Conservation (phyloP, 352 stramenopile species). For the Elongisporangium anandrum region DNA sequence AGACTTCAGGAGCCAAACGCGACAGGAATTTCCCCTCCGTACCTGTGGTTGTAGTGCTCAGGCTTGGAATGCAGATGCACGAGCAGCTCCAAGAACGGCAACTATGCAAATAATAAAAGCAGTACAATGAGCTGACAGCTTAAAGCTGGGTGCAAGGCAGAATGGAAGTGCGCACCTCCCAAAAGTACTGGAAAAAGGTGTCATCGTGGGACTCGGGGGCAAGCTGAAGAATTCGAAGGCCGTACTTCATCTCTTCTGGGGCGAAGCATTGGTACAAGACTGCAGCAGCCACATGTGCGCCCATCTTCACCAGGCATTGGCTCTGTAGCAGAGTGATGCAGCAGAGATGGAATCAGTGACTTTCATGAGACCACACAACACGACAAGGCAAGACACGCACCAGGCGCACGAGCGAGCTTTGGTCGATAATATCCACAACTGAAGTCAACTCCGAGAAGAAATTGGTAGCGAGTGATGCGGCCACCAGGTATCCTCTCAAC, state of each 20-base stretch:
- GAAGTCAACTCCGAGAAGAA: slow-evolving; percentile 71
- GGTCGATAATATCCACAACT: slow-evolving; percentile 77
- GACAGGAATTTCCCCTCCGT: slow-evolving; percentile 3
- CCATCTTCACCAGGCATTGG: slow-evolving; percentile 79
- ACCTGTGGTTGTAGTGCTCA: slow-evolving; percentile 72
- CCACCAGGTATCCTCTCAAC: slow-evolving; percentile 68
- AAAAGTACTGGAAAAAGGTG: slow-evolving; percentile 85
- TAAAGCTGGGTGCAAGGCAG: background rate
- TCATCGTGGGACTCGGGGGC: slow-evolving; percentile 68
- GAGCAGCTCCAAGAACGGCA: slow-evolving; percentile 78
- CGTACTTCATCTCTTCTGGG: slow-evolving; percentile 76
- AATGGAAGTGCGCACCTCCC: slow-evolving; percentile 60
- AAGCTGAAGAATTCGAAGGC: slow-evolving; percentile 70
- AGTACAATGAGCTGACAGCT: slow-evolving; percentile 1
- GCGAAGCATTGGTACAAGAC: slow-evolving; percentile 84
- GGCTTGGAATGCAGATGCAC: slow-evolving; percentile 71
- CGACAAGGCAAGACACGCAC: slow-evolving; percentile 21
- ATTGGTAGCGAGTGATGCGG: slow-evolving; percentile 76
- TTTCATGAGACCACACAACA: background rate
- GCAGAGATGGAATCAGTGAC: slow-evolving; percentile 8
- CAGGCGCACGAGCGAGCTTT: slow-evolving; percentile 78
- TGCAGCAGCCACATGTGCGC: slow-evolving; percentile 73
- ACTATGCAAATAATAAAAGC: slow-evolving; percentile 23
- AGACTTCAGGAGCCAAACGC: slow-evolving; percentile 8
- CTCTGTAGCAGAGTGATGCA: slow-evolving; percentile 32